Conservation (phyloP, 2,329 filamentous ascomycete genomes). For the Scytalidium lignicola region DNA sequence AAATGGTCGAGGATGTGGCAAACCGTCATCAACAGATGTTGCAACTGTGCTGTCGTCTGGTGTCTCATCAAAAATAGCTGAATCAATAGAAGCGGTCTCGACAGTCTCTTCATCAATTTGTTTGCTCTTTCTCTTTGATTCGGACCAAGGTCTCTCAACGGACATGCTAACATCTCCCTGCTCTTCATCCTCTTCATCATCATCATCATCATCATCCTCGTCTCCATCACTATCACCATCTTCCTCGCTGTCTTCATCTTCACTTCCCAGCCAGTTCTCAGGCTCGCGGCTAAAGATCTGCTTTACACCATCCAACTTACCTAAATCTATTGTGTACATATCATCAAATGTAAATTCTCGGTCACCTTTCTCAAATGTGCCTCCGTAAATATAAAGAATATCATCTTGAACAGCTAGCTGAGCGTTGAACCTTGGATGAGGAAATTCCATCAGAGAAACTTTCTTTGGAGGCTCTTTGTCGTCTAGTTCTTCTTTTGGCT, state of each 20-base stretch:
- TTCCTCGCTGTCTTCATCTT: slow-evolving; percentile 56
- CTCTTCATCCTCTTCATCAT: slow-evolving; percentile 44
- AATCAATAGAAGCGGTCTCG: slow-evolving; percentile 35
- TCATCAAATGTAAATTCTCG: slow-evolving; percentile 95
- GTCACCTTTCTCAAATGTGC: slow-evolving; percentile 92
- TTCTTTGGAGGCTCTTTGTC: slow-evolving; percentile 54
- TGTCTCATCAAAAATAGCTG: slow-evolving; percentile 53
- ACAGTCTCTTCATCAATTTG: slow-evolving; percentile 34
- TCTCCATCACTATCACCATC: slow-evolving; percentile 51
- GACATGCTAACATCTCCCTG: slow-evolving; percentile 35
- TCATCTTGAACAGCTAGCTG: slow-evolving; percentile 89
- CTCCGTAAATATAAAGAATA: slow-evolving; percentile 87
- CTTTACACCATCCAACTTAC: slow-evolving; percentile 88
- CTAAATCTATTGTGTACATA: slow-evolving; percentile 87
- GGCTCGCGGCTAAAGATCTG: slow-evolving; percentile 83
- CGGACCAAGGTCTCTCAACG: slow-evolving; percentile 18
- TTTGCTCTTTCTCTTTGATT: not conserved
- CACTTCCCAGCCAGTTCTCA: slow-evolving; percentile 74
- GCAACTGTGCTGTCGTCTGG: slow-evolving; percentile 16
- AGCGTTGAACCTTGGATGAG: slow-evolving; percentile 86
- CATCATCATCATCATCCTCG: slow-evolving; percentile 37
- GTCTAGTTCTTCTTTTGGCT: slow-evolving; percentile 44
- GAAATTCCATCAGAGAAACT: slow-evolving; percentile 73
- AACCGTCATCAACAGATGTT: slow-evolving; percentile 21
- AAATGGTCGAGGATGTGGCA: slow-evolving; percentile 48